Base-by-base conservation (phyloP, 345 rosid genomes). In the Dovyalis caffra region DNA sequence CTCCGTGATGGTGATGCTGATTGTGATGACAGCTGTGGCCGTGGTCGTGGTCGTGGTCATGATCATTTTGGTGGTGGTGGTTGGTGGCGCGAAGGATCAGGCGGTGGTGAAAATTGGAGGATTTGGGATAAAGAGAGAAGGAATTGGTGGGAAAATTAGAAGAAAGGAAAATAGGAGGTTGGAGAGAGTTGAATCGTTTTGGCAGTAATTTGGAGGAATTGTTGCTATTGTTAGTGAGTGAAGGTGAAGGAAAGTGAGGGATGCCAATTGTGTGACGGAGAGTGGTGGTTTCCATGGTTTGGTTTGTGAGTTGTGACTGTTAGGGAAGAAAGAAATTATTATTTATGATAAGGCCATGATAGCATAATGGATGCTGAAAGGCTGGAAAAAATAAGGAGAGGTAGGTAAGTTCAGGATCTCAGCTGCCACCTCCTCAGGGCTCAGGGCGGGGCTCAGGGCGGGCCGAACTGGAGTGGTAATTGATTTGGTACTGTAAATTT, bases 241-340 rank as follows among this genome's bases (percentile, higher is more conserved):
- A 49, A 16, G 77, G 80, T 7, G 73, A 81, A 26, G 89, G 86
- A 78, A 90, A 78, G 68, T 71, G 80, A 56, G 86, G 28, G 3
- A 86, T 73, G 38, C 77, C 71, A 51, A 85, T 69, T 1, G 87
- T 56, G 74, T 74, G 84, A 71, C 74, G 80, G 64, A 87, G 75
- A 11, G 78, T 6, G 4, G 76, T 64, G 63, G 89, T 66, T 80
- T 91, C 94, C 97, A 90, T 91, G 68, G 60, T 35, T 29, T 1
- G 25, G 37, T 21, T 38, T 45, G 68, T n/a, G 16, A 40, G n/a
- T n/a, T n/a, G n/a, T n/a, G n/a, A n/a, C n/a, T n/a, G n/a, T n/a
- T n/a, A n/a, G 12, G 47, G 47, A 40, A 40, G 47, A 40, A 40
- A 40, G 14, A 11, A 40, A 40, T 40, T 11, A 40, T 11, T 10